Conservation (phyloP, 257 asterid species). For the Solanum chilense region DNA sequence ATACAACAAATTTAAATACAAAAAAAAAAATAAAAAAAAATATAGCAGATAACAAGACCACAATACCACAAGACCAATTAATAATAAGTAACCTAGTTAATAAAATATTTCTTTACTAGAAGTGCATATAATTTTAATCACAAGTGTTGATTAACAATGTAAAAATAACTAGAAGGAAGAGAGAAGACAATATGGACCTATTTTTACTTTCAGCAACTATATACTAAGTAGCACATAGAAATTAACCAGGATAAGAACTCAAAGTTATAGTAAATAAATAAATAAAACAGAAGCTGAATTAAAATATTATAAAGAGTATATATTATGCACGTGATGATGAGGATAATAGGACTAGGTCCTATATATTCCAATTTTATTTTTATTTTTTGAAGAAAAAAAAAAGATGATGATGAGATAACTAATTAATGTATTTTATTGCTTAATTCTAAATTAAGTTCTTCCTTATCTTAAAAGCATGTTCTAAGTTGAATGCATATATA, state of each 20-base stretch:
- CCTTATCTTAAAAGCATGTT: not conserved
- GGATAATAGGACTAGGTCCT: not conserved
- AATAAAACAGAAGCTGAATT: not conserved
- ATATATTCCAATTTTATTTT: not conserved
- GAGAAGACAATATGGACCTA: not conserved
- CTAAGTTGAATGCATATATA: not conserved
- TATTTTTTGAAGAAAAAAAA: not conserved
- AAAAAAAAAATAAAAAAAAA: no score
- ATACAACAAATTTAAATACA: not conserved
- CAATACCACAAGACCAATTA: not conserved
- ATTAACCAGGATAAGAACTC: not conserved
- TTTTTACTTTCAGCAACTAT: not conserved
- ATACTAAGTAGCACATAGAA: not conserved
- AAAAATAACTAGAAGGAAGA: not conserved
- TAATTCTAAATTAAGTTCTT: not conserved
- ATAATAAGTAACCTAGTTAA: not conserved
- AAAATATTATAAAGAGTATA: not conserved
- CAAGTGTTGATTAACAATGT: not conserved
- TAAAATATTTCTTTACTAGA: not conserved
- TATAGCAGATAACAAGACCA: not conserved
- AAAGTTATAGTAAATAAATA: not conserved
- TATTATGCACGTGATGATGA: not conserved
- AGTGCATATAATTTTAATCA: not conserved
- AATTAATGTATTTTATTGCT: not conserved
- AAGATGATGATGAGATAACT: not conserved